Evolutionary conservation across 805 yeast genomes (phyloP).

Genomic region (Metschnikowia colocasiae): DNA sequence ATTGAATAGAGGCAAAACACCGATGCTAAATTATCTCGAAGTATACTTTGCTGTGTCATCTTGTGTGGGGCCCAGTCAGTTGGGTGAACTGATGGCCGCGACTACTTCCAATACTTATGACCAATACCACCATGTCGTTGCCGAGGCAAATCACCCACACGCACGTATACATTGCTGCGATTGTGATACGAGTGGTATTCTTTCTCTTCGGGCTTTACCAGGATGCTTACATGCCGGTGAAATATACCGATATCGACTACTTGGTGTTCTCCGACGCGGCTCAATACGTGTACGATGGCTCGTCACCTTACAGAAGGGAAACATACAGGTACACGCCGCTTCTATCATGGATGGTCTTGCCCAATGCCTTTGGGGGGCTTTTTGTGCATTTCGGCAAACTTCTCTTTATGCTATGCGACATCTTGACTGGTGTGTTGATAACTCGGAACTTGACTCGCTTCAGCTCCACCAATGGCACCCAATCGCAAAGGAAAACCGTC

Average conservation of each 20-base stretch:
- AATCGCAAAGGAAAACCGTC: slow-evolving; percentile 9
- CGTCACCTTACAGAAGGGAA: slow-evolving; percentile 77
- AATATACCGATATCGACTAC: slow-evolving; percentile 93
- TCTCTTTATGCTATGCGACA: slow-evolving; percentile 71
- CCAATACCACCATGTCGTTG: neutral
- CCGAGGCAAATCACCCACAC: slow-evolving; percentile 1
- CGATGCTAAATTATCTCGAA: too few relatives aligned
- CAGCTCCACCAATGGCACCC: neutral
- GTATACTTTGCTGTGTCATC: neutral
- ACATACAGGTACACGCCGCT: slow-evolving; percentile 94
- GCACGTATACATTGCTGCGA: slow-evolving; percentile 8
- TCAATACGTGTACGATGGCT: slow-evolving; percentile 51
- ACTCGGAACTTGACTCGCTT: slow-evolving; percentile 3
- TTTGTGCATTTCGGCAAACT: slow-evolving; percentile 71
- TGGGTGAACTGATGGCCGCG: neutral
- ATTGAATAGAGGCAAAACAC: too few relatives aligned
- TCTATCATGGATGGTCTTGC: slow-evolving; percentile 76
- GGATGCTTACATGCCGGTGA: slow-evolving; percentile 71
- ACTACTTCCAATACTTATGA: neutral
- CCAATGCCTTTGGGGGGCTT: slow-evolving; percentile 47
- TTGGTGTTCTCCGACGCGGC: slow-evolving; percentile 93
- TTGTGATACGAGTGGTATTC: slow-evolving; percentile 53
- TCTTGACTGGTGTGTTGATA: slow-evolving; percentile 69
- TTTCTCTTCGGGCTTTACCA: slow-evolving; percentile 81
- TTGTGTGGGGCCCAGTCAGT: neutral